Evolutionary conservation across 345 rosid species (phyloP), one percentile per base, ranked within the genome.

Genomic region (Schrenkiella parvula): DNA sequence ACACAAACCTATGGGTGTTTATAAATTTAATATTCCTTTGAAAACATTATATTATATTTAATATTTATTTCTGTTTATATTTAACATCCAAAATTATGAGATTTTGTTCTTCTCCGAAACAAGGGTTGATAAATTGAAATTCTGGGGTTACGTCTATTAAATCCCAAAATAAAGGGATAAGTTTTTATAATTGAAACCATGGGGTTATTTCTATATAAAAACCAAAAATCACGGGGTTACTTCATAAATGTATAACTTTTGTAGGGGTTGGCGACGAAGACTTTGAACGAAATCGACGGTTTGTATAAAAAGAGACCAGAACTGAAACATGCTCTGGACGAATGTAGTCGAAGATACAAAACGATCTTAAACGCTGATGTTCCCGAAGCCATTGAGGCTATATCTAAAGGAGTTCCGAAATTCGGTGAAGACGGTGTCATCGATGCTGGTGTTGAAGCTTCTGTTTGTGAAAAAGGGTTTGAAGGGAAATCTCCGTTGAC

Each of bases 341-440:
- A 78, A 22, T 86, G 90, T 74, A 74, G 68, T 42, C 77, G 77
- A 8, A 38, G 61, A 11, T 84, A 86, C 76, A 76, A 80, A 61
- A 63, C 84, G 23, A 78, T 84, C 21, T 55, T 84, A 35, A 63
- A 84, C 25, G 83, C 76, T 23, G 83, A 63, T 61, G 61, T 86
- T n/a, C 90, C 84, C 0, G 79, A 70, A 58, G 82, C 85, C 13
- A 70, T 81, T 23, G 83, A 81, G 32, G 90, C 86, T 5, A 43
- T 84, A 3, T 11, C 73, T 8, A 79, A 78, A 50, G 85, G 83
- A n/a, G 63, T 76, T 38, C 81, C 81, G 0, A 84, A 82, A 47
- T 86, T 82, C 13, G 90, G 80, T 0, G 83, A 70, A 21, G 66
- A 81, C 0, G 80, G 78, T 14, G 72, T 79, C 6, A 15, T 46